Base-by-base conservation (phyloP, 1,284 basidiomycete species). In the Rhodotorula sp. region DNA sequence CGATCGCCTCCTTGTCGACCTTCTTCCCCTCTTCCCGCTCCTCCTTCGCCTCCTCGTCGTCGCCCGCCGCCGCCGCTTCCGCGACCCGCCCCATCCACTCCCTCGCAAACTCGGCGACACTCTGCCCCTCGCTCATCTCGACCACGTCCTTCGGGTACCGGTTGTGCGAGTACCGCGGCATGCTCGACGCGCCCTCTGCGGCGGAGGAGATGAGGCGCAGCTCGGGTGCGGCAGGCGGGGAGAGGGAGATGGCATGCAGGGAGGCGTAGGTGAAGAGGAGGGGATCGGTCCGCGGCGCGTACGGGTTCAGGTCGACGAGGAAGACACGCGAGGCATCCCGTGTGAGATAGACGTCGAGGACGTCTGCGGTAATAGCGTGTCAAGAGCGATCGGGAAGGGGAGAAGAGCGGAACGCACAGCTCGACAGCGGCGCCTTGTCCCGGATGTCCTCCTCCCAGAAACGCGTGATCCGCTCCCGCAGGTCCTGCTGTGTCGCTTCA, bases 61-160 rank as follows among this genome's bases (percentile, higher is more conserved):
- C 46, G 17, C 36, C 61, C 1, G 56, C 55, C 21, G 19, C 44
- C 3, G 46, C 54, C 3, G 68, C 61, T 15, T 70, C 62, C 10
- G 59, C 61, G 10, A 73, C 48, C 53, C 61, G 34, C 13, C 39
- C 64, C 37, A 64, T 61, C 70, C 70, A 72, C 39, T 66, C 66
- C 27, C 58, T 62, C 27, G 70, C 70, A 54, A 97, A 95, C 71
- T 91, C 89, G 50, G 85, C 84, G 46, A 94, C 85, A 74, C 86
- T 86, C 61, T 86, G 85, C 5, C 93, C 94, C 64, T 86, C 86
- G 77, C 91, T 90, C 79, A 96, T 82, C 64, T 86, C 87, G 32
- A 97, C 83, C 22, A 92, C 90, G 79, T 98, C 95, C 53, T 91
- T 85, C 4, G 95, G 96, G 27, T 96, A 85, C 91, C 96, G 96